Conservation (phyloP, 2,329 filamentous ascomycete genomes). For the Colletotrichum gigasporum region DNA sequence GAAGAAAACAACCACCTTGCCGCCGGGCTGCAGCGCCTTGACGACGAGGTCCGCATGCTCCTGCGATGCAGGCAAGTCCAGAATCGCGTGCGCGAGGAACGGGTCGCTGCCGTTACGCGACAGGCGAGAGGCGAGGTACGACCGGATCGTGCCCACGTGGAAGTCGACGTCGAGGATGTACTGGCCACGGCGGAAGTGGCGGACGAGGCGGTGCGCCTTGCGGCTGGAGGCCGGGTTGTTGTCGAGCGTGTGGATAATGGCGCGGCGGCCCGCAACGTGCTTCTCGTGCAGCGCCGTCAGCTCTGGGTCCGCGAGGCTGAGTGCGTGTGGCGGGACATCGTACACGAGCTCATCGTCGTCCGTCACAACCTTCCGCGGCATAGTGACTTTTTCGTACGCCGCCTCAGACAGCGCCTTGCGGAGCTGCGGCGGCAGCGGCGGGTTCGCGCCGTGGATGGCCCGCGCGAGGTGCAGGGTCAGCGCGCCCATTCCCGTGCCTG, state of each 20-base stretch:
- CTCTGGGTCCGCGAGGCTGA: conserved; percentile 32
- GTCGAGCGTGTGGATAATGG: conserved; percentile 81
- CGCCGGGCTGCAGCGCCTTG: conserved; percentile 70
- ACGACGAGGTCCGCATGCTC: conserved; percentile 55
- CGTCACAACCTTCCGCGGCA: conserved; percentile 19
- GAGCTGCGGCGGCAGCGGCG: conserved; percentile 54
- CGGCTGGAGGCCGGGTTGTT: conserved; percentile 68
- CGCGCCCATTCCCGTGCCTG: conserved; percentile 85
- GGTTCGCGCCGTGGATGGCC: conserved; percentile 79
- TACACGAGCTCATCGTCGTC: conserved; percentile 28
- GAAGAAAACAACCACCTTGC: conserved; percentile 74
- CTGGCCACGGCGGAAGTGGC: conserved; percentile 73
- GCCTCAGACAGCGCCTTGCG: conserved; percentile 39
- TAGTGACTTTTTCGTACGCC: conserved; percentile 25
- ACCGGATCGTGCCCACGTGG: conserved; percentile 72
- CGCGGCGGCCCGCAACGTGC: conserved; percentile 64
- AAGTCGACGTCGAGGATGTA: conserved; percentile 80
- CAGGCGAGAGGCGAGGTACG: conserved; percentile 68
- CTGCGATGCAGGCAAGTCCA: conserved; percentile 77
- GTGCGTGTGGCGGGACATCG: conserved; percentile 23
- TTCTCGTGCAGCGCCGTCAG: conserved; percentile 48
- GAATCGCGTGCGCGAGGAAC: conserved; percentile 76
- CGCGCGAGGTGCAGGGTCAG: conserved; percentile 80
- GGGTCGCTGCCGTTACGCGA: conserved; percentile 52
- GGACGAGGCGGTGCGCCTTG: conserved; percentile 71